Conservation (phyloP, 176 grass and related monocot genomes). For the Musa acuminata region DNA sequence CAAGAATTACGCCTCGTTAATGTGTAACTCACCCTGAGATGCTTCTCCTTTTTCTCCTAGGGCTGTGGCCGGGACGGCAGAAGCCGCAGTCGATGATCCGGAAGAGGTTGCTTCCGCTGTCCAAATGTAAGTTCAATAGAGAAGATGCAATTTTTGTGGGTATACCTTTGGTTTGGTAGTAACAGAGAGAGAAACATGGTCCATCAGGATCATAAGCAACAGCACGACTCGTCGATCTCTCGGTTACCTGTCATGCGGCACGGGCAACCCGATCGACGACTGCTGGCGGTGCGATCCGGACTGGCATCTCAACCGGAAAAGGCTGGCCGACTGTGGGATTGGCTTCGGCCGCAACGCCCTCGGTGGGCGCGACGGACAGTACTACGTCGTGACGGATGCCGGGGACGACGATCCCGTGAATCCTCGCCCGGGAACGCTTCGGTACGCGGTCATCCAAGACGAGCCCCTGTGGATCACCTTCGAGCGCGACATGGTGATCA, state of each 20-base stretch:
- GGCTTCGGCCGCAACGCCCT: conserved; percentile 11
- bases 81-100: conserved; percentile 2
- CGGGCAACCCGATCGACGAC: conserved; percentile 8
- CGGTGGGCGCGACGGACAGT: neutral
- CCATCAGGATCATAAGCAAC: neutral
- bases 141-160: no score
- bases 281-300: conserved; percentile 3
- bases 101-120: neutral
- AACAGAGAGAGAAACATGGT: no score
- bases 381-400: conserved; percentile 3
- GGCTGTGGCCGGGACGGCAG: neutral
- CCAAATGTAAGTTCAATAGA: neutral
- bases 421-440: neutral
- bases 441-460: neutral
- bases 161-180: no score
- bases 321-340: conserved; percentile 1
- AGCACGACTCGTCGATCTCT: conserved; percentile 6
- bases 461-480: conserved; percentile 7
- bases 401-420: conserved; percentile 8
- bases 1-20: neutral
- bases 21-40: neutral
- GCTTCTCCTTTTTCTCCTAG: neutral
- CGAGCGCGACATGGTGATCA: conserved; percentile 10
- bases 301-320: conserved; percentile 2
- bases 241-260: conserved; percentile 1